phyloP scores from a whole-genome alignment of 2,329 filamentous ascomycete species.

The Aureobasidium namibiae region DNA sequence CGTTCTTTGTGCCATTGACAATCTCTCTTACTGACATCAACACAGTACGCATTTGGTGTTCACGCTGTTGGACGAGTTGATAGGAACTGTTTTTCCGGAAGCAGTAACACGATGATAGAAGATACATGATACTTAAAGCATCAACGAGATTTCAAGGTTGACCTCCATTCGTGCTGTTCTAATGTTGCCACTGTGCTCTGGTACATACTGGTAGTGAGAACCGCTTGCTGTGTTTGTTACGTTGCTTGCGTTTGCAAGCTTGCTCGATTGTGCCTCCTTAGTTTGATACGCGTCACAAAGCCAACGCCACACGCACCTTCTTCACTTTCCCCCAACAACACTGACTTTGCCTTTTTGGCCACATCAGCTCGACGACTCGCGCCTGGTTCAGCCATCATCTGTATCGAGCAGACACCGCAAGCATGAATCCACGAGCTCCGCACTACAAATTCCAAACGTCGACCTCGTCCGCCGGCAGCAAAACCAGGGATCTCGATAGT shows the following conservation, averaged over 20 bases:
- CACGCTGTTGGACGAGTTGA: slow-evolving; percentile 41
- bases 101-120: slow-evolving; percentile 10
- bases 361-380: neutral
- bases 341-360: no score
- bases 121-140: no score
- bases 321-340: neutral
- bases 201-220: neutral
- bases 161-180: no score
- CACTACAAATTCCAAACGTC: neutral
- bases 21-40: slow-evolving; percentile 18
- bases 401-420: neutral
- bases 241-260: neutral
- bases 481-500: neutral
- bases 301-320: neutral
- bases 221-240: neutral
- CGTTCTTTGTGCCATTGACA: neutral
- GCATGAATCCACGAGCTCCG: neutral
- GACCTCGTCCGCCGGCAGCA: neutral
- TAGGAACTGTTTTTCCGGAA: slow-evolving; percentile 37
- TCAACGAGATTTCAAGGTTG: no score
- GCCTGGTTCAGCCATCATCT: neutral
- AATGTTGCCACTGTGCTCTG: neutral
- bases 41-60: slow-evolving; percentile 42
- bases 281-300: neutral
- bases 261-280: neutral